Evolutionary conservation across 2,329 filamentous ascomycete genomes (phyloP).

Genomic region (Aspergillus latus): DNA sequence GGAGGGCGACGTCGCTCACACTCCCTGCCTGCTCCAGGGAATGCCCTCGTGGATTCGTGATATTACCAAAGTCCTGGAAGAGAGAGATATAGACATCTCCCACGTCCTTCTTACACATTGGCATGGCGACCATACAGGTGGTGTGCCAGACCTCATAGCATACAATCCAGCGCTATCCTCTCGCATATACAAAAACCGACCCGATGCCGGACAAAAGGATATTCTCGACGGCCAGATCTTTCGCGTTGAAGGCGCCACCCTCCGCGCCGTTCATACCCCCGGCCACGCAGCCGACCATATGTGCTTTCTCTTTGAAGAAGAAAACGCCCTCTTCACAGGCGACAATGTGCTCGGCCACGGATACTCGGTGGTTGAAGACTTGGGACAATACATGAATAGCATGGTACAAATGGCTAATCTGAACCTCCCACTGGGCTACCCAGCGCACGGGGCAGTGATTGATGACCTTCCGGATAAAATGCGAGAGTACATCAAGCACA

Average conservation of each 20-base stretch:
- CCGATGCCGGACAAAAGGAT: constrained; percentile 29
- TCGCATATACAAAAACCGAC: constrained; percentile 43
- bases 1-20: not conserved
- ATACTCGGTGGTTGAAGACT: constrained; percentile 41
- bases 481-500: constrained; percentile 36
- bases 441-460: constrained; percentile 48
- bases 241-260: constrained; percentile 40
- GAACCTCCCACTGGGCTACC: constrained; percentile 43
- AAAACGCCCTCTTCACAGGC: constrained; percentile 75
- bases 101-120: constrained; percentile 48
- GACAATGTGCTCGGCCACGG: constrained; percentile 73
- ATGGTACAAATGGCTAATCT: constrained; percentile 37
- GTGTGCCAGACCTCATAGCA: constrained; percentile 40
- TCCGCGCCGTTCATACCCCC: constrained; percentile 51
- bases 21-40: not conserved
- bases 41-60: constrained; percentile 4
- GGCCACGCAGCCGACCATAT: constrained; percentile 77
- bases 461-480: constrained; percentile 43
- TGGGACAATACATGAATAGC: constrained; percentile 38
- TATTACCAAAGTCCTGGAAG: constrained; percentile 1
- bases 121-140: constrained; percentile 48
- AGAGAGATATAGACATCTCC: constrained; percentile 30
- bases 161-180: constrained; percentile 27
- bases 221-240: constrained; percentile 43
- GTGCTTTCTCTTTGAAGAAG: constrained; percentile 68